Base-by-base conservation (phyloP, 148 eudicot genomes). In the Camellia japonica region DNA sequence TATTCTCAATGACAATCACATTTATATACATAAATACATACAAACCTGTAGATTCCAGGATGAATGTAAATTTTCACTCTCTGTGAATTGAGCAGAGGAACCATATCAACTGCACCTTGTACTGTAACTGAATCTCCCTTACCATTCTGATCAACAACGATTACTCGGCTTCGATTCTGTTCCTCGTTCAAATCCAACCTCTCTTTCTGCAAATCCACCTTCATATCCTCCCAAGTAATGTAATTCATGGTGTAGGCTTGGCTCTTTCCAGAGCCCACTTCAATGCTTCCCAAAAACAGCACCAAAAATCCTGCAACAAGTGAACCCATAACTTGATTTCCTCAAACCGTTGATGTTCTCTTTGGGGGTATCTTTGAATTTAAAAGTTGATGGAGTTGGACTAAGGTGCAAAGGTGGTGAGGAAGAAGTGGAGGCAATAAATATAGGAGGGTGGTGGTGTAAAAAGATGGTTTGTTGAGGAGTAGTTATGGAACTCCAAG, bases 101-200 rank as follows among this genome's bases (percentile, higher is more conserved):
- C 93, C 88, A 92, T 46, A 86, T 92, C 94, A 79, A 95, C 84
- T 2, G 99, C 99, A 66, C 93, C 99, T 86, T 95, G 97, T 55
- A 95, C 88, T 3, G 93, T 90, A 1, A 75, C 5, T 0, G 97
- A 93, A 83, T 95, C 89, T 16, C 97, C 97, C n/a, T 78, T 76
- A 0, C 97, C 99, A 69, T 79, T 90, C 59, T 83, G 58, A 87
- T 95, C 97, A 64, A 95, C 97, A 8, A 92, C 90, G 11, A 96
- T 88, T 0, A 95, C 71, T 60, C 87, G 18, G 9, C 74, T 80
- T 18, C 13, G 0, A 63, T 68, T 80, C 38, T 43, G 38, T n/a
- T 74, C 68, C 43, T 65, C 68, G 58, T 51, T 65, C 62, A 42
- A 43, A 66, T 54, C 54, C 14, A 71, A 20, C 64, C 47, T 49